These are phyloP conservation scores for Chytridium lagenaria DNA, from an alignment of 371 early-diverging fungal genomes.

Conservation along the genomic window DNA sequence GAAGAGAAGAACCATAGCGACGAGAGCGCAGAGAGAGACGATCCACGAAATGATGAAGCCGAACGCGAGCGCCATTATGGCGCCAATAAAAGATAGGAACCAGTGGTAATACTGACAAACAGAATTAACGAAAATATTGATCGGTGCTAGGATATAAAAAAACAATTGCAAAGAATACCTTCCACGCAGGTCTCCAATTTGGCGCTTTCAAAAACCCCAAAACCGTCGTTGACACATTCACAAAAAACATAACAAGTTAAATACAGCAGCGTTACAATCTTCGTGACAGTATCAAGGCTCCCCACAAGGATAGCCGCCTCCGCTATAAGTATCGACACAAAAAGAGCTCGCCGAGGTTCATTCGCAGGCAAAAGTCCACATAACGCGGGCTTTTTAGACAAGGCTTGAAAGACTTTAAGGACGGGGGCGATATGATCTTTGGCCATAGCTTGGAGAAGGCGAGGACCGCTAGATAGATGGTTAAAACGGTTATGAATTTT, in stretches of 20 bases:
- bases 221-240: slow-evolving; percentile 37
- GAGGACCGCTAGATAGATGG: slow-evolving; percentile 13
- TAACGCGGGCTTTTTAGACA: slow-evolving; percentile 1
- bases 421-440: slow-evolving; percentile 37
- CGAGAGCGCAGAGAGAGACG: slow-evolving; percentile 24
- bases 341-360: slow-evolving; percentile 25
- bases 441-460: slow-evolving; percentile 38
- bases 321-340: slow-evolving; percentile 32
- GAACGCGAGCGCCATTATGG: slow-evolving; percentile 29
- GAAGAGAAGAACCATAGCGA: slow-evolving; percentile 25
- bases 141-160: background rate
- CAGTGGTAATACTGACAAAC: slow-evolving; percentile 39
- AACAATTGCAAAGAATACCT: slow-evolving; percentile 4
- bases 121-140: background rate
- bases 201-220: slow-evolving; percentile 40
- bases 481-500: background rate
- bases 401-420: slow-evolving; percentile 22
- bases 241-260: slow-evolving; percentile 37
- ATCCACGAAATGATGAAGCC: slow-evolving; percentile 43
- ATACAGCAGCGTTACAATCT: slow-evolving; percentile 33
- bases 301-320: slow-evolving; percentile 35
- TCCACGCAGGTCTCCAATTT: slow-evolving; percentile 44
- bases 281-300: slow-evolving; percentile 27
- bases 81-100: slow-evolving; percentile 34
- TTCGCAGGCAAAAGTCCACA: slow-evolving; percentile 8